phyloP scores from a whole-genome alignment of 2,329 filamentous ascomycete species.

The Phialocephala subalpina region DNA sequence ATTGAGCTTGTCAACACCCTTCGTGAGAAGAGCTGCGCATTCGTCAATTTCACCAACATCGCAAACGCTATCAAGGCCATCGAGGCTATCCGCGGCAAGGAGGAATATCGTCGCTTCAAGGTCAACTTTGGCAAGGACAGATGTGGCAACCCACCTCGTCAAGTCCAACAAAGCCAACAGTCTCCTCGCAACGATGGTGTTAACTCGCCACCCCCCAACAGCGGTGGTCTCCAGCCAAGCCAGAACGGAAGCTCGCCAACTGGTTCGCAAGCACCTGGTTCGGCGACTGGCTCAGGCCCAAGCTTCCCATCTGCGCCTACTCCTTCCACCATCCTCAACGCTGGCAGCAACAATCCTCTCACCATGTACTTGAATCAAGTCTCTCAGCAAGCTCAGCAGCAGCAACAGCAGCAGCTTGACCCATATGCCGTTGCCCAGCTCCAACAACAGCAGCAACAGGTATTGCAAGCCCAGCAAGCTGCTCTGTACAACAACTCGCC shows the following conservation, averaged over 20 bases:
- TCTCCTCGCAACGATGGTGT: constrained; percentile 71
- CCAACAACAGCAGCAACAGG: constrained; percentile 74
- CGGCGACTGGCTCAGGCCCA: constrained; percentile 49
- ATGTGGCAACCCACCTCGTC: constrained; percentile 94
- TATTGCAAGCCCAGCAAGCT: constrained; percentile 78
- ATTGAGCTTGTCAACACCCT: constrained; percentile 97
- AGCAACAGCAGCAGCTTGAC: constrained; percentile 62
- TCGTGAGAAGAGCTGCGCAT: constrained; percentile 98
- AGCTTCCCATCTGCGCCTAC: constrained; percentile 67
- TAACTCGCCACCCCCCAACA: constrained; percentile 59
- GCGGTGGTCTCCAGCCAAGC: constrained; percentile 42
- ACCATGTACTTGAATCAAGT: constrained; percentile 93
- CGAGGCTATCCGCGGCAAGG: constrained; percentile 90
- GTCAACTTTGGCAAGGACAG: constrained; percentile 99
- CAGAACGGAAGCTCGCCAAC: constrained; percentile 45
- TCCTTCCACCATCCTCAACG: constrained; percentile 79
- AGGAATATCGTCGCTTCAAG: constrained; percentile 98
- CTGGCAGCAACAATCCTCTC: constrained; percentile 82
- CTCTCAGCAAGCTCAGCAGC: constrained; percentile 74
- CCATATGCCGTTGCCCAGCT: constrained; percentile 49
- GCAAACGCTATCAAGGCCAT: constrained; percentile 99
- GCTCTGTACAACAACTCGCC: constrained; percentile 76
- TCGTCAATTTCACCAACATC: constrained; percentile 99
- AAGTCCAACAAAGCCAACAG: constrained; percentile 71
- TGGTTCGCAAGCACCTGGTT: constrained; percentile 57